phyloP scores from a whole-genome alignment of 768 basidiomycete species.

The Mycena sanguinolenta region DNA sequence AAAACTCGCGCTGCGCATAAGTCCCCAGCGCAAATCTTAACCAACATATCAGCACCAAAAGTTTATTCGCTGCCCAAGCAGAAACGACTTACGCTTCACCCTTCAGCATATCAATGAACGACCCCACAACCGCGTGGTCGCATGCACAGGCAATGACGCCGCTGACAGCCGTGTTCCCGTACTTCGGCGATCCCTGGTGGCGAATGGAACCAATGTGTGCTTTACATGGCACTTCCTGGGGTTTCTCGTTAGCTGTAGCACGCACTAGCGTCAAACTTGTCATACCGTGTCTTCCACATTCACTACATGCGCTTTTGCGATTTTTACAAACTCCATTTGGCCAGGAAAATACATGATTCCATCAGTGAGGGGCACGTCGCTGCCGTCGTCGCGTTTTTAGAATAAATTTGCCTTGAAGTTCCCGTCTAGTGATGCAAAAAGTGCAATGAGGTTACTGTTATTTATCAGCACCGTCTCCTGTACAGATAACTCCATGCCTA shows the following conservation, averaged over 20 bases:
- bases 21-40: neutral
- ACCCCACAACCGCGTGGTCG: neutral
- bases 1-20: neutral
- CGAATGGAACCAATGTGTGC: neutral
- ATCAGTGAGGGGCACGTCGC: neutral
- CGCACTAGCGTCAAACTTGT: neutral
- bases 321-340: neutral
- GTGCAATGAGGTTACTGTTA: neutral
- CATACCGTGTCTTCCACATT: neutral
- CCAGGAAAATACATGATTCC: neutral
- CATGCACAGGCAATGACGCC: neutral
- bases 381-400: neutral
- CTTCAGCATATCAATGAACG: conserved; percentile 2
- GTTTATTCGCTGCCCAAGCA: neutral
- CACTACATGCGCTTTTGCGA: neutral
- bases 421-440: too few relatives aligned
- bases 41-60: neutral
- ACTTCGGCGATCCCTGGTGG: neutral
- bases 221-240: neutral
- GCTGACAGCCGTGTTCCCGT: neutral
- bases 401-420: conserved; percentile 16
- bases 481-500: neutral
- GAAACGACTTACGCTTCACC: neutral
- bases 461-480: neutral
- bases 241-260: neutral